A percentile compares a stretch with the other conserved stretches of the same genome.
These are phyloP conservation scores for Fraxinus latifolia DNA, from an alignment of 305 asterid species.

Conservation along the genomic window DNA sequence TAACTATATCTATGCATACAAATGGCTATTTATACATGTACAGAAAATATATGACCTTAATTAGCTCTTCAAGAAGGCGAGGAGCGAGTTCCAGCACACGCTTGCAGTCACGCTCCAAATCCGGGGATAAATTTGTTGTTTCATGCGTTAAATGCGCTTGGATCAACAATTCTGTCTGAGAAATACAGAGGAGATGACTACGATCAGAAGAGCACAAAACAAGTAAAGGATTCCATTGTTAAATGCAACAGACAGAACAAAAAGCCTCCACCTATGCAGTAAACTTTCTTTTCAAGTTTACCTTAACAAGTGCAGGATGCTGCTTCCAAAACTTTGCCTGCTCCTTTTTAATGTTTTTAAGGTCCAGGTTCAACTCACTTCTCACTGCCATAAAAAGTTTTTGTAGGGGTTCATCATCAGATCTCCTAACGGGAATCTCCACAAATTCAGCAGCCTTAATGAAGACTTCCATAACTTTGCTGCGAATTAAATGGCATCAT, in stretches of 20 bases:
- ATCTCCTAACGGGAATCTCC: conserved; percentile 79
- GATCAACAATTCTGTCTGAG: conserved; percentile 76
- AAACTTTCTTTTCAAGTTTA: conserved; percentile 28
- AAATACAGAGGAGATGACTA: conserved; percentile 13
- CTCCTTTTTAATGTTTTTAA: conserved; percentile 70
- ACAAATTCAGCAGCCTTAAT: conserved; percentile 75
- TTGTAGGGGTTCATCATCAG: conserved; percentile 81
- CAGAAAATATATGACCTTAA: conserved; percentile 48
- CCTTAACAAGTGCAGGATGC: conserved; percentile 86
- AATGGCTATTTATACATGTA: neutral
- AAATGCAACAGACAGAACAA: conserved; percentile 11
- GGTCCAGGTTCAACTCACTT: conserved; percentile 71
- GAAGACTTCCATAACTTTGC: conserved; percentile 89
- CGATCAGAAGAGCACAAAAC: conserved; percentile 12
- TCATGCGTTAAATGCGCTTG: conserved; percentile 77
- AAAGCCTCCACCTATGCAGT: conserved; percentile 9
- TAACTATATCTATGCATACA: neutral
- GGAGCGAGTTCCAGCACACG: conserved; percentile 65
- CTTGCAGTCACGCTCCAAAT: conserved; percentile 65
- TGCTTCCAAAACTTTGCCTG: conserved; percentile 93
- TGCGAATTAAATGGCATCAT: conserved; percentile 37
- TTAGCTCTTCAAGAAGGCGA: conserved; percentile 80
- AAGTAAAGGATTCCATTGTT: neutral
- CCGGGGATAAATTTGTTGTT: conserved; percentile 57
- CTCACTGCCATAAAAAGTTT: conserved; percentile 67